Percentiles rank a stretch among this genome's conserved stretches.
These are phyloP conservation scores for Sclerotinia sclerotiorum DNA, from an alignment of 2,329 filamentous ascomycete genomes.

Conservation along the genomic window DNA sequence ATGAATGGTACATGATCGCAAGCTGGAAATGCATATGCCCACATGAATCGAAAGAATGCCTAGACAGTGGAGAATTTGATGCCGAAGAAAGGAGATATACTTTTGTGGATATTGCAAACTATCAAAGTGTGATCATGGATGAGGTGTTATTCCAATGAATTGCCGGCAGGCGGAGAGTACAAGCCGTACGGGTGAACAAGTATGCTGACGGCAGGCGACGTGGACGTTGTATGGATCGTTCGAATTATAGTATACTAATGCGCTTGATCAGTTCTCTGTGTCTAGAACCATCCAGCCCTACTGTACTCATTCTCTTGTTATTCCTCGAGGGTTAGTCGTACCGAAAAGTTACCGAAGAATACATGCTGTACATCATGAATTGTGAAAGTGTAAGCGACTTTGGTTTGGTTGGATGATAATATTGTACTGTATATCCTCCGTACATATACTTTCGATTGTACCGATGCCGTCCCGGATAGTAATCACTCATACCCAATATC, in stretches of 20 bases:
- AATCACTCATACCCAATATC: background rate
- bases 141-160: background rate
- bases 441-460: background rate
- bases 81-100: background rate
- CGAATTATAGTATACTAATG: background rate
- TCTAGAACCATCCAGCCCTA: conserved; percentile 18
- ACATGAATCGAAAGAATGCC: background rate
- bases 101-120: background rate
- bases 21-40: background rate
- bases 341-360: background rate
- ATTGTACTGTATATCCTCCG: background rate
- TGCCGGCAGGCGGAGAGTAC: background rate
- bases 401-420: background rate
- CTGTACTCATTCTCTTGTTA: background rate
- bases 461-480: background rate
- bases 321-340: background rate
- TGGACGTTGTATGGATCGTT: conserved; percentile 5
- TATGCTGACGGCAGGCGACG: background rate
- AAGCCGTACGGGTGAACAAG: background rate
- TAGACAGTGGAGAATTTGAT: background rate
- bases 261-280: background rate
- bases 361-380: conserved; percentile 3
- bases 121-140: background rate
- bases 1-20: background rate
- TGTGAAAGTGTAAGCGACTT: background rate